Base-by-base conservation (phyloP, 179 eudicot genomes). In the Beta lomatogona region DNA sequence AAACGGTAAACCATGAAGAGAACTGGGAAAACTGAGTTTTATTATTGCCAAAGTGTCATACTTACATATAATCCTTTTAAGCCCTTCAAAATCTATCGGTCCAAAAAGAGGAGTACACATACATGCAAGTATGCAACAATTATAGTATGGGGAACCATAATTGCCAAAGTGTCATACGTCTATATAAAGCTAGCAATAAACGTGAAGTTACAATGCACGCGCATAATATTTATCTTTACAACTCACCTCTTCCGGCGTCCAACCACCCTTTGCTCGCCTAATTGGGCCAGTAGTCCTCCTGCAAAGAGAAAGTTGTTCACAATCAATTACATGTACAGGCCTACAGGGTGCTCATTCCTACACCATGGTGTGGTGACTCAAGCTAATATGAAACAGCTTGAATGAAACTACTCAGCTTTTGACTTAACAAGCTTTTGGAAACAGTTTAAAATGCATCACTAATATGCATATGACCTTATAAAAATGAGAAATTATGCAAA, bases 251-350 rank as follows among this genome's bases (percentile, higher is more conserved):
- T 94, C 91, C 4, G 90, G 91, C 71, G 99, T 92, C 99, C 99
- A 96, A 69, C 99, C 98, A 41, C 99, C 98, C 86, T 94, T 96
- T 36, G 99, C 98, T 87, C 96, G 88, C 81, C 99, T 91, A 83
- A 96, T 96, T 36, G 98, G 99, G 19, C 99, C 97, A 1, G 94
- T 89, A 48, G 91, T 91, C 87, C 98, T 92, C 92, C 98, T 95
- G 80, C 60, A 89, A 86, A 83, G 65, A 73, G 55, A 87, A 69
- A 75, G 36, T 73, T 63, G 31, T 69, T n/a, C 19, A 50, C 28
- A 31, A 64, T 46, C 41, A 75, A n/a, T 15, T 12, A 53, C 6
- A 74, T 58, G 58, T 59, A 68, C 58, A 60, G 41, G 41, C 41
- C 41, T 36, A 36, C 41, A 36, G 28, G 21, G 50, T 63, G 8